phyloP scores from a whole-genome alignment of 768 basidiomycete species.

The Tulasnella sp. region DNA sequence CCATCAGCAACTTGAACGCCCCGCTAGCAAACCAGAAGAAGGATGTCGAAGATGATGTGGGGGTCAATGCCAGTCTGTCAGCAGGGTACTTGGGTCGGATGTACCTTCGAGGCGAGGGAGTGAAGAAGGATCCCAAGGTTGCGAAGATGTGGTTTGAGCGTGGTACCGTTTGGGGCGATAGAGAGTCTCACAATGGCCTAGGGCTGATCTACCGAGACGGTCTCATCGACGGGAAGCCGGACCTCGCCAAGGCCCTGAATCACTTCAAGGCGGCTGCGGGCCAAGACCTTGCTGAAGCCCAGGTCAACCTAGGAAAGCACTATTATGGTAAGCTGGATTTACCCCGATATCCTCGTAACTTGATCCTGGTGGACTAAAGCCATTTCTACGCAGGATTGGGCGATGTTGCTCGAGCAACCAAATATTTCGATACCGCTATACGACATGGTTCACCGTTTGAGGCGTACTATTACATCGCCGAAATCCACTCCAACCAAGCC shows the following conservation, averaged over 20 bases:
- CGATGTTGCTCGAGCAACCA: conserved; percentile 66
- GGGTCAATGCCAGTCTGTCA: conserved; percentile 69
- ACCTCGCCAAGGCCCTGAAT: conserved; percentile 62
- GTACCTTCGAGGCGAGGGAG: conserved; percentile 92
- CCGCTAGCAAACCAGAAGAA: conserved; percentile 42
- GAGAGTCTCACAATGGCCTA: conserved; percentile 86
- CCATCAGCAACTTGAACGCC: conserved; percentile 67
- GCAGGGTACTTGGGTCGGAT: conserved; percentile 92
- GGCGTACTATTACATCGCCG: conserved; percentile 90
- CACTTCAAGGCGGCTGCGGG: conserved; percentile 80
- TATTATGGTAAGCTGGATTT: conserved; percentile 54
- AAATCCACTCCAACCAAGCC: conserved; percentile 69
- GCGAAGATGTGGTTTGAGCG: conserved; percentile 96
- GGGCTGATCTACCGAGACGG: conserved; percentile 95
- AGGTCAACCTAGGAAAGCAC: conserved; percentile 86
- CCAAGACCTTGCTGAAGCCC: conserved; percentile 89
- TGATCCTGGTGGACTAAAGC: background rate
- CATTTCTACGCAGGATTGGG: conserved; percentile 57
- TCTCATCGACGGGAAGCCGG: conserved; percentile 65
- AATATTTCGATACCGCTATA: conserved; percentile 82
- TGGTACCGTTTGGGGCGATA: conserved; percentile 76
- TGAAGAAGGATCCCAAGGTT: conserved; percentile 68
- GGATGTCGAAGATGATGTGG: conserved; percentile 57
- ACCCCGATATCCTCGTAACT: background rate
- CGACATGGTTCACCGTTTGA: conserved; percentile 91